phyloP scores from a whole-genome alignment of 2,329 filamentous ascomycete species.

The Cadophora sp. region DNA sequence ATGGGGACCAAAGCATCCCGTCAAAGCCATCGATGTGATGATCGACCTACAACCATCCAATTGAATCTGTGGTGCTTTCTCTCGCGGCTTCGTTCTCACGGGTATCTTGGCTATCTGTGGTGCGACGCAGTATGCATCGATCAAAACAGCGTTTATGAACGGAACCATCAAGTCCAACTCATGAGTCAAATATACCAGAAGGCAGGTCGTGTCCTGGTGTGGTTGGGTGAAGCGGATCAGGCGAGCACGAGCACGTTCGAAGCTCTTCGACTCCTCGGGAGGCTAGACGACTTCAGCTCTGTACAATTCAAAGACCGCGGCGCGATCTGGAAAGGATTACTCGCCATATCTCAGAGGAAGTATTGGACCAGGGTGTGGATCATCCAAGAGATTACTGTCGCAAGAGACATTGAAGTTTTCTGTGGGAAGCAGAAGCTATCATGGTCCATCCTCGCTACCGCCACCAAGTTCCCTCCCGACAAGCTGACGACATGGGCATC shows the following conservation, averaged over 20 bases:
- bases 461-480: not conserved
- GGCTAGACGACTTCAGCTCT: not conserved
- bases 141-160: not conserved
- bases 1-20: not conserved
- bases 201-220: not conserved
- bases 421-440: not conserved
- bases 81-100: not conserved
- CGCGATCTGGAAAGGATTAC: not conserved
- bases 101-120: not conserved
- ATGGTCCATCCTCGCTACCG: not conserved
- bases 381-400: slow-evolving; percentile 5
- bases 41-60: not conserved
- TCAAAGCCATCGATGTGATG: not conserved
- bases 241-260: not conserved
- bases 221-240: not conserved
- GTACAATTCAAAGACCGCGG: not conserved
- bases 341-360: not conserved
- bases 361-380: slow-evolving; percentile 10
- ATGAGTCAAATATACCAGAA: not conserved
- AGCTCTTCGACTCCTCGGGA: not conserved
- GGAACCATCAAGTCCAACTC: not conserved
- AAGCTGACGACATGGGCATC: not conserved
- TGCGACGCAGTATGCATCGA: not conserved
- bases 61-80: not conserved
- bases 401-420: not conserved